Percentiles rank a stretch among this genome's conserved stretches.
These are phyloP conservation scores for Nicotiana paniculata DNA, from an alignment of 257 asterid species.

Conservation along the genomic window DNA sequence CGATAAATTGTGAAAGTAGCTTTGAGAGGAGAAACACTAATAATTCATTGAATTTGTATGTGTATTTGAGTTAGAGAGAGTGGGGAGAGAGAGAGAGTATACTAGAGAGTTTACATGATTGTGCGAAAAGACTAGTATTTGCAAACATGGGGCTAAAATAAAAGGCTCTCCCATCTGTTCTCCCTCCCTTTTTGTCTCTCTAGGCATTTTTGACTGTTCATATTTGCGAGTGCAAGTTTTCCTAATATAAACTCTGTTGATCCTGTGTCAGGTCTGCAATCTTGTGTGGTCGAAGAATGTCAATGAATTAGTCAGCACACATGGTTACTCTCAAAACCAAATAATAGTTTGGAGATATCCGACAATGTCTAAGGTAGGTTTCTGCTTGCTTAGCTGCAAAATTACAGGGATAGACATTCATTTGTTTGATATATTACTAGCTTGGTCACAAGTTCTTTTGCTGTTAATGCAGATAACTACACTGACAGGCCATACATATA, in stretches of 20 bases:
- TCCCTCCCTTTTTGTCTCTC: not conserved
- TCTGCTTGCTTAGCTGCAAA: not conserved
- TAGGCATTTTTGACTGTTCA: not conserved
- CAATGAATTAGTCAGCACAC: slow-evolving; percentile 95
- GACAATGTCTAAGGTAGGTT: slow-evolving; percentile 79
- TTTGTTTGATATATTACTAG: not conserved
- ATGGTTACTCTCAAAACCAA: slow-evolving; percentile 95
- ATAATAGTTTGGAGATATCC: slow-evolving; percentile 92
- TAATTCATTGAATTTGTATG: not conserved
- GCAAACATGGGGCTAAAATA: not conserved
- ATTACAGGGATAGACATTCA: not conserved
- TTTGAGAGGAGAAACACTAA: not conserved
- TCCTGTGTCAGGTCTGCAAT: slow-evolving; percentile 75
- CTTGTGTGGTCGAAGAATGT: slow-evolving; percentile 99
- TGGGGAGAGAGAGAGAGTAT: not conserved
- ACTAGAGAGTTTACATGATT: not conserved
- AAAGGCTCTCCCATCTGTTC: not conserved
- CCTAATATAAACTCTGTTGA: not conserved
- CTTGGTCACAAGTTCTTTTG: not conserved
- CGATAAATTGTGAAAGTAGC: not conserved
- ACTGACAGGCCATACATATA: slow-evolving; percentile 82
- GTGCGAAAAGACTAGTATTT: not conserved
- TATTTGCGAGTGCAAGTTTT: not conserved
- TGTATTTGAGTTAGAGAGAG: not conserved
- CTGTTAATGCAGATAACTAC: slow-evolving; percentile 73